These are phyloP conservation scores for Paramarasmius palmivorus DNA, from an alignment of 1,284 basidiomycete species.

Conservation along the genomic window DNA sequence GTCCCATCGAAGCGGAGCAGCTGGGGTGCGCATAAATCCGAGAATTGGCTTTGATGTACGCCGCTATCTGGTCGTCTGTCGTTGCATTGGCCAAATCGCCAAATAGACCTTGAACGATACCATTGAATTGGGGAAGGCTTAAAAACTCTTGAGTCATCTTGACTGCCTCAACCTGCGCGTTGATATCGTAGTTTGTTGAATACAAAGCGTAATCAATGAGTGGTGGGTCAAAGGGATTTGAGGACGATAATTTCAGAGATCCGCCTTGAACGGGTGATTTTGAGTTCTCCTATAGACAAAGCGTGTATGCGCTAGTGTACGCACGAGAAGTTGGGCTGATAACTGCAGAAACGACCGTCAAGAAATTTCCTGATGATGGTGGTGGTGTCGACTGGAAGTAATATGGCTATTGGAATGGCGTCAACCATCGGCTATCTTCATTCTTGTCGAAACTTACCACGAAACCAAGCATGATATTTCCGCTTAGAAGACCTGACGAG, in stretches of 20 bases:
- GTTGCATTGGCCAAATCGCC: too few species aligned
- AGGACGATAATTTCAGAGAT: neutral
- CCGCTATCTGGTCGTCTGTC: too few species aligned
- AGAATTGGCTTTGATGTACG: too few species aligned
- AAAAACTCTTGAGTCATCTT: too few species aligned
- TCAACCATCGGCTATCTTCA: neutral
- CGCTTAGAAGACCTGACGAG: conserved; percentile 15
- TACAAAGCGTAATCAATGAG: neutral
- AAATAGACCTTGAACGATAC: too few species aligned
- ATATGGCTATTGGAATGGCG: neutral
- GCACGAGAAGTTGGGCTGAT: conserved; percentile 6
- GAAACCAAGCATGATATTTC: too few species aligned
- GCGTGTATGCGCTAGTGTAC: too few species aligned
- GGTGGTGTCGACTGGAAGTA: too few species aligned
- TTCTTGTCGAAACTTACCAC: too few species aligned
- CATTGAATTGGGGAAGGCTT: neutral
- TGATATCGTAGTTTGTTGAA: neutral
- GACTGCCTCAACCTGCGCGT: too few species aligned
- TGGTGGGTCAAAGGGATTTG: conserved; percentile 1
- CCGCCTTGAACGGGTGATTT: conserved; percentile 1
- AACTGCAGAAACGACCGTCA: neutral
- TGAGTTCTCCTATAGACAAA: neutral
- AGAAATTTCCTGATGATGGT: conserved; percentile 1
- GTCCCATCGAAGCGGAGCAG: too few species aligned
- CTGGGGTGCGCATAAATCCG: too few species aligned